Evolutionary conservation across 1,284 basidiomycete species (phyloP), one percentile per base, ranked within the genome.

Genomic region (Puccinia brachypodii): DNA sequence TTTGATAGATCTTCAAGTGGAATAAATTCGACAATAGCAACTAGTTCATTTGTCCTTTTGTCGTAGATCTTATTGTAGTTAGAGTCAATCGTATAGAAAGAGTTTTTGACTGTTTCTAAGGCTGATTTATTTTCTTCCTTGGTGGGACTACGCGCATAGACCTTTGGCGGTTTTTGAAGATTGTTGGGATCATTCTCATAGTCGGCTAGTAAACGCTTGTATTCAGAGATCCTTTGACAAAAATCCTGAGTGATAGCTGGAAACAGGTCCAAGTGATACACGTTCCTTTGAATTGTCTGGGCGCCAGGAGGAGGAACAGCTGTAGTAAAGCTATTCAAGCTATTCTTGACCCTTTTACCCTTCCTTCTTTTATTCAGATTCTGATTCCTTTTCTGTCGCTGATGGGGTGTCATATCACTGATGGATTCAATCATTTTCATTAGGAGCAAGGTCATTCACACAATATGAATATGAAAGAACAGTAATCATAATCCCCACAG

Each of bases 51-150:
- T 16, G 66, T 69, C n/a, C n/a, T 16, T 44, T 69, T 28, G n/a
- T 69, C 40, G n/a, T 69, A 69, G 66, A 69, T 69, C n/a, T 42
- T 69, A 22, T 25, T 16, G n/a, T 69, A 69, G 13, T n/a, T n/a
- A 3, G 66, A 69, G 4, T 69, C 40, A 4, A 69, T 44, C 1
- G 25, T 36, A 28, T 69, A 31, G n/a, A 69, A 69, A 69, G 36
- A 2, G 19, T 69, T n/a, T 44, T 69, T 69, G 3, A 69, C 66
- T n/a, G 25, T 44, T 28, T 69, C 44, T 22, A 69, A 69, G 19
- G 66, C 66, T 28, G 14, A 28, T 69, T 42, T 1, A n/a, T 69
- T 69, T 36, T 69, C 66, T 4, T 42, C n/a, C 2, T 69, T 22
- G 8, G 66, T 69, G 31, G 66, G 66, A 44, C 13, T 69, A 6